These are phyloP conservation scores for Nicotiana rustica DNA, from an alignment of 305 asterid genomes.

Conservation along the genomic window DNA sequence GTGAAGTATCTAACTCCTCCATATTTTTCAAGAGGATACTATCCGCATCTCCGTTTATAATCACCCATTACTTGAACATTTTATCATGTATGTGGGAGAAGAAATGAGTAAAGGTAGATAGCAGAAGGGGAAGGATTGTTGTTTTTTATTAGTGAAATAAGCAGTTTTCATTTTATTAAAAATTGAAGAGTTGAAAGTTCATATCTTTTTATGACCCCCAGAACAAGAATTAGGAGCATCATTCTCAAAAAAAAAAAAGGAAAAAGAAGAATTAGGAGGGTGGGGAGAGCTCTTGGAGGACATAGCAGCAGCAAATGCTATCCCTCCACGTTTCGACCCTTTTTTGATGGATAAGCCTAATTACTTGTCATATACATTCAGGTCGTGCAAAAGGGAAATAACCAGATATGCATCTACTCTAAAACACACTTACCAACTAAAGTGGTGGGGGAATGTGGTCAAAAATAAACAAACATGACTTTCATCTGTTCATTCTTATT, in stretches of 20 bases:
- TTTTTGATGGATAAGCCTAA: not conserved
- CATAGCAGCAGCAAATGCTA: not conserved
- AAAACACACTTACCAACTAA: not conserved
- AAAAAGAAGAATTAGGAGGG: too few relatives aligned
- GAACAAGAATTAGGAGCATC: not conserved
- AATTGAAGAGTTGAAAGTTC: not conserved
- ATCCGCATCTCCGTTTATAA: not conserved
- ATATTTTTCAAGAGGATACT: conserved; percentile 8
- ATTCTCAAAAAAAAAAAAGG: too few relatives aligned
- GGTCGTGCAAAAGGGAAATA: not conserved
- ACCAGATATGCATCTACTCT: conserved; percentile 19
- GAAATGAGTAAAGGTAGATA: too few relatives aligned
- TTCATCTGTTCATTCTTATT: conserved; percentile 12
- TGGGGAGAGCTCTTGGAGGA: not conserved
- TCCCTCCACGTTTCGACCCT: not conserved
- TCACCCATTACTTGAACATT: not conserved
- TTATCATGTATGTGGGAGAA: not conserved
- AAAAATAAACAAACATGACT: not conserved
- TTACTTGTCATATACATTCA: not conserved
- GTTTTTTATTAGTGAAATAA: not conserved
- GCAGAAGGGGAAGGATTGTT: too few relatives aligned
- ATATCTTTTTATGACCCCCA: not conserved
- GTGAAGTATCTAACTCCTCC: not conserved
- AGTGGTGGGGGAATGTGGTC: not conserved
- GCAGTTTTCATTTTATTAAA: not conserved